These are phyloP conservation scores for Nicotiana attenuata DNA, from an alignment of 257 asterid species.

Conservation along the genomic window DNA sequence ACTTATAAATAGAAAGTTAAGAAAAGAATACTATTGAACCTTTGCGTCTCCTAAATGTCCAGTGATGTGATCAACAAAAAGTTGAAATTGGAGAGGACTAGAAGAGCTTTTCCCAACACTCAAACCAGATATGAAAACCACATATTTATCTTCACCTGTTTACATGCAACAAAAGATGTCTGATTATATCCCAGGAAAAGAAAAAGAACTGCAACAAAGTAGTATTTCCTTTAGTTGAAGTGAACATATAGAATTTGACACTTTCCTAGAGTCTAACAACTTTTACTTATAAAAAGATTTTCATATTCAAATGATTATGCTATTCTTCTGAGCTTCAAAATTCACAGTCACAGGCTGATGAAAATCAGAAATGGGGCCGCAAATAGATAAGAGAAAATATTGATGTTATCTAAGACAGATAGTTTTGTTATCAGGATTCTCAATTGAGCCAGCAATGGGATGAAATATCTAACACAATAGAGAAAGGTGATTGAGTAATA, in stretches of 20 bases:
- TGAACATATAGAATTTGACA: background rate
- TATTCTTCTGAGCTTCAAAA: background rate
- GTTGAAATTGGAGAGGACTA: conserved; percentile 91
- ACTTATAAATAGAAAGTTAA: conserved; percentile 1
- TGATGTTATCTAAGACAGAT: background rate
- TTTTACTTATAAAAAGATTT: background rate
- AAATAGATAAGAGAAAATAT: background rate
- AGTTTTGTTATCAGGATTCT: background rate
- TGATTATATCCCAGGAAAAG: background rate
- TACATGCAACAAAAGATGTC: background rate
- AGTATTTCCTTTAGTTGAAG: background rate
- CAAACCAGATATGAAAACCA: conserved; percentile 80
- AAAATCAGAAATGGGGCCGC: background rate
- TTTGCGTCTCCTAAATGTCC: conserved; percentile 96
- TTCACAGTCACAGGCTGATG: background rate
- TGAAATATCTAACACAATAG: background rate
- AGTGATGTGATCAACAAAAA: conserved; percentile 88
- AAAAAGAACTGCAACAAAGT: background rate
- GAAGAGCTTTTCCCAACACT: conserved; percentile 70
- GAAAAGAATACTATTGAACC: conserved; percentile 35
- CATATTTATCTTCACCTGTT: conserved; percentile 90
- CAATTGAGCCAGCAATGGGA: background rate
- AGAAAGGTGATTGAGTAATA: background rate
- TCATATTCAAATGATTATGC: background rate
- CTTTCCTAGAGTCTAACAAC: background rate